Percentiles rank a stretch among this genome's conserved stretches.
Evolutionary conservation across 148 eudicot genomes (phyloP).

Genomic region (Nepenthes mirabilis): DNA sequence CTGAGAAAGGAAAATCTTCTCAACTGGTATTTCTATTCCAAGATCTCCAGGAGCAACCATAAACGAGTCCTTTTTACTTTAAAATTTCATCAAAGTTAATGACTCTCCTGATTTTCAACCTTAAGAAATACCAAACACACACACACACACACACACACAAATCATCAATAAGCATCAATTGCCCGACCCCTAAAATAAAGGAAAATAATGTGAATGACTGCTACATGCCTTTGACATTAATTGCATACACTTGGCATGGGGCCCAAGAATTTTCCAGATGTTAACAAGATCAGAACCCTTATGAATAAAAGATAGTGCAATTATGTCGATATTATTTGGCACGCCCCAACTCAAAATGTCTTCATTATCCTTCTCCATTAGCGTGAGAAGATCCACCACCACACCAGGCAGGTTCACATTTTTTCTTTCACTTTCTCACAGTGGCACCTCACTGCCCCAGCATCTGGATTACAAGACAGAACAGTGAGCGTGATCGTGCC

Average conservation of each 20-base stretch:
- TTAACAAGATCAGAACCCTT: conserved; percentile 1
- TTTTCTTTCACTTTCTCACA: neutral
- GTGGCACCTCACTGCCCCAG: neutral
- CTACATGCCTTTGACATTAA: neutral
- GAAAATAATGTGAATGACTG: neutral
- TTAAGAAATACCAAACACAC: neutral
- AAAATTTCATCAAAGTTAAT: neutral
- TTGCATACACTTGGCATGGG: neutral
- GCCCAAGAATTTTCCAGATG: neutral
- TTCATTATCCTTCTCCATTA: neutral
- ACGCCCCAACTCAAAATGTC: conserved; percentile 1
- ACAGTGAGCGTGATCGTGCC: neutral
- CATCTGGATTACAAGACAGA: neutral
- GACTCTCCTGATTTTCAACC: neutral
- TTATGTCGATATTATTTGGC: conserved; percentile 1
- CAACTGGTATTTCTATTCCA: neutral
- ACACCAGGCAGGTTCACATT: conserved; percentile 2
- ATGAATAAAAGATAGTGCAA: neutral
- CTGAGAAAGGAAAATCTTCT: conserved; percentile 1
- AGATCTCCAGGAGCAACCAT: conserved; percentile 1
- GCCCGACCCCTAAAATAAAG: neutral
- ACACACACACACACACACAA: neutral
- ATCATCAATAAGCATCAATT: neutral
- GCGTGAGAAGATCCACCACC: neutral
- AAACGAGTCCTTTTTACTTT: neutral